Evolutionary conservation across 2,329 filamentous ascomycete genomes (phyloP), one percentile per base, ranked within the genome.

Genomic region (Scolecobasidium constrictum): DNA sequence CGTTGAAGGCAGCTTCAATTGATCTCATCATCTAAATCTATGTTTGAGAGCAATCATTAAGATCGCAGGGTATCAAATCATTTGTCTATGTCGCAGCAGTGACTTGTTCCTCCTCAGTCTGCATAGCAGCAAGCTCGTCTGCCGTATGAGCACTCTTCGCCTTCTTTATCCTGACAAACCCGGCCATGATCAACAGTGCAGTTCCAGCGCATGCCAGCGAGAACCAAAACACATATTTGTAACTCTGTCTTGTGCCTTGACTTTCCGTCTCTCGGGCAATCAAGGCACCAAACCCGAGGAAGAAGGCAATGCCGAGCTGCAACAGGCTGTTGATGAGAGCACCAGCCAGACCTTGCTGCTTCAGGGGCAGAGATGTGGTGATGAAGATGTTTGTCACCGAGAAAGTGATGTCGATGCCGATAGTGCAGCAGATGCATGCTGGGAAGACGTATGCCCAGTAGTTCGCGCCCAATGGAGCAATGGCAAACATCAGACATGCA

Each of bases 361-460:
- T 69, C 4, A 68, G 67, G 0, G 83, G 81, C 48, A 87, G 66
- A 12, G 73, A 75, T 0, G 82, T 86, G 0, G 82, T 86, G 56
- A 86, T 46, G 60, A 84, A 88, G 46, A 88, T 73, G 52, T 83
- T 87, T 15, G 78, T 75, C 1, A 87, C 73, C 53, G 81, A 86
- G 62, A 81, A 87, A 5, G 77, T 77, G 43, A 87, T 77, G 53
- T 90, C 84, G 46, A 87, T 77, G 15, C 80, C 82, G 23, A 87
- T 66, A 0, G 83, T 88, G 11, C 71, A 72, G 48, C 77, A 75
- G 62, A 81, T 57, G 78, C 82, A 82, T 13, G 44, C 15, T 4
- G 83, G 80, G 53, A 88, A 86, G 17, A 85, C 69, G 53, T 74
- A 87, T 0, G 78, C 73, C 84, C 83, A 90, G 66, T 83, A 82